A percentile compares a stretch with the other conserved stretches of the same genome.
phyloP scores from a whole-genome alignment of 1,139 yeast genomes.

The Schwanniomyces etchellsii region DNA sequence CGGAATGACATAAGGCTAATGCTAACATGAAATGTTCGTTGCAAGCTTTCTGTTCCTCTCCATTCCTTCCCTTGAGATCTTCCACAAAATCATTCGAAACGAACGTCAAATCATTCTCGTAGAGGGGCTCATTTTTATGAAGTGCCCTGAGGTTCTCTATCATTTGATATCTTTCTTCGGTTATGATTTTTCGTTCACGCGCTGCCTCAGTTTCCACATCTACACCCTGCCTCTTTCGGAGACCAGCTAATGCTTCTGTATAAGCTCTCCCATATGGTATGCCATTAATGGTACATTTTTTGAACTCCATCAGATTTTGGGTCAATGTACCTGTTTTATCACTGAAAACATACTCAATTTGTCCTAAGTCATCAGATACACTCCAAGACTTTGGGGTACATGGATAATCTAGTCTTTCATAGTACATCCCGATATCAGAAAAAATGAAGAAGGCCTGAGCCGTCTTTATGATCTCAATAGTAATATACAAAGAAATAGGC shows the following conservation, averaged over 20 bases:
- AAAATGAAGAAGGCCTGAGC: slow-evolving; percentile 54
- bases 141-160: slow-evolving; percentile 16
- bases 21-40: slow-evolving; percentile 49
- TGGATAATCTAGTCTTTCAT: slow-evolving; percentile 47
- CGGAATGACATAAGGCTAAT: slow-evolving; percentile 57
- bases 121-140: slow-evolving; percentile 16
- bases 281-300: slow-evolving; percentile 53
- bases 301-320: slow-evolving; percentile 58
- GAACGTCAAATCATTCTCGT: slow-evolving; percentile 42
- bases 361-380: slow-evolving; percentile 62
- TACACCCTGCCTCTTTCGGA: slow-evolving; percentile 49
- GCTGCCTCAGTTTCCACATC: slow-evolving; percentile 46
- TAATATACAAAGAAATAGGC: slow-evolving; percentile 54
- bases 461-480: slow-evolving; percentile 56
- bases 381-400: slow-evolving; percentile 61
- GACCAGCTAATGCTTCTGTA: slow-evolving; percentile 57
- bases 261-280: slow-evolving; percentile 54
- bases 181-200: slow-evolving; percentile 33
- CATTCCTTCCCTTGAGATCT: slow-evolving; percentile 26
- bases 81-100: slow-evolving; percentile 41
- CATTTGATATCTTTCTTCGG: slow-evolving; percentile 36
- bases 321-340: slow-evolving; percentile 61
- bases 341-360: slow-evolving; percentile 55
- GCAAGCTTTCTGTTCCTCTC: slow-evolving; percentile 26
- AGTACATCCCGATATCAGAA: slow-evolving; percentile 49